phyloP scores from a whole-genome alignment of 106 monocot species.

The Triglochin maritima region DNA sequence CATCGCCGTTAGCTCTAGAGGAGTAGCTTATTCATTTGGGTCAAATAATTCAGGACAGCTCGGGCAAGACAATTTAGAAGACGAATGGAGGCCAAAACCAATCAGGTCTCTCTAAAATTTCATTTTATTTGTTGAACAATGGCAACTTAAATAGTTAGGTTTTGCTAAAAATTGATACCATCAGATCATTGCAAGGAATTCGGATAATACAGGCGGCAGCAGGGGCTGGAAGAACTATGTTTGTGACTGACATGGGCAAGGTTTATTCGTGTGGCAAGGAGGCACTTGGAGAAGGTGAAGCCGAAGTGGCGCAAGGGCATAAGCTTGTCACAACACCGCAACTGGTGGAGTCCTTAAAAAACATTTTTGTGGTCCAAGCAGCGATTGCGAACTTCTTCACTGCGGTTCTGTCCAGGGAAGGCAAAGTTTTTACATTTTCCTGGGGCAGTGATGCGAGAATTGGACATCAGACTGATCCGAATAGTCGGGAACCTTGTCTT shows the following conservation, averaged over 20 bases:
- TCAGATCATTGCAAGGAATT: slow-evolving; percentile 80
- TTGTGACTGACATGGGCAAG: slow-evolving; percentile 77
- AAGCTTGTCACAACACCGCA: slow-evolving; percentile 61
- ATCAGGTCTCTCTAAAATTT: slow-evolving; percentile 47
- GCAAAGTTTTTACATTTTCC: slow-evolving; percentile 85
- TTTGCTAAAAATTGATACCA: slow-evolving; percentile 1
- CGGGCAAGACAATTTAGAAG: slow-evolving; percentile 82
- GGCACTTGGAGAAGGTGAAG: slow-evolving; percentile 82
- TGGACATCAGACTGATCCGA: slow-evolving; percentile 80
- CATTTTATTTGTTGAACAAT: slow-evolving; percentile 16
- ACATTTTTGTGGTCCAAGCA: slow-evolving; percentile 81
- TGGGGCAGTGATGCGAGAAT: slow-evolving; percentile 81
- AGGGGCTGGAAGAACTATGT: slow-evolving; percentile 87
- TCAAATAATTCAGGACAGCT: slow-evolving; percentile 92
- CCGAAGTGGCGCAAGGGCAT: slow-evolving; percentile 44
- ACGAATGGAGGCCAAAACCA: slow-evolving; percentile 81
- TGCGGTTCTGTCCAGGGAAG: slow-evolving; percentile 90
- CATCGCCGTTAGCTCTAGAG: slow-evolving; percentile 69
- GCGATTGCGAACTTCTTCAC: slow-evolving; percentile 96
- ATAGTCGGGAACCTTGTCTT: slow-evolving; percentile 61
- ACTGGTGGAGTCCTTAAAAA: slow-evolving; percentile 69
- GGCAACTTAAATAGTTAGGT: too few species aligned
- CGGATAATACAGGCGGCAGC: slow-evolving; percentile 96
- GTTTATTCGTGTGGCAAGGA: slow-evolving; percentile 96
- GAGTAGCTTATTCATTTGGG: slow-evolving; percentile 78